phyloP scores from a whole-genome alignment of 129 eudicot species.

The Deinandra increscens region DNA sequence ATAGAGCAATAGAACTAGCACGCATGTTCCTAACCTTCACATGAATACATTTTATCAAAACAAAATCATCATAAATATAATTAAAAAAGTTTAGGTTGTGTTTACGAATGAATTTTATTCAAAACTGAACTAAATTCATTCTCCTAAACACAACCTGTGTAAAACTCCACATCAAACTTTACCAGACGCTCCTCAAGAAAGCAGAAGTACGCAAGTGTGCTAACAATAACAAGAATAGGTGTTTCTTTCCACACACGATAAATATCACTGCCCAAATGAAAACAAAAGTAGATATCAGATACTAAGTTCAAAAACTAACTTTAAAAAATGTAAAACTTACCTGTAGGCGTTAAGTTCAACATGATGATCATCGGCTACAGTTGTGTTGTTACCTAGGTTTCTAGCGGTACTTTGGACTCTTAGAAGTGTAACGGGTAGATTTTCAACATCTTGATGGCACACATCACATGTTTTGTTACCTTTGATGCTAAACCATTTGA shows the following conservation, averaged over 20 bases:
- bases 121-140: not conserved
- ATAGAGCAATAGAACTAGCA: conserved; percentile 71
- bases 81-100: not conserved
- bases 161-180: conserved; percentile 15
- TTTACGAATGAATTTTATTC: not conserved
- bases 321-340: conserved; percentile 42
- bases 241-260: conserved; percentile 91
- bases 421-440: conserved; percentile 81
- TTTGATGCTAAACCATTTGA: conserved; percentile 95
- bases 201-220: conserved; percentile 93
- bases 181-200: conserved; percentile 96
- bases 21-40: conserved; percentile 76
- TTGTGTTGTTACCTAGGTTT: conserved; percentile 34
- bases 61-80: not conserved
- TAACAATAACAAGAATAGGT: conserved; percentile 87
- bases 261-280: conserved; percentile 34
- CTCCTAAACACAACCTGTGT: not conserved
- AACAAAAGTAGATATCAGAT: not conserved
- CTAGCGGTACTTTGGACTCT: conserved; percentile 50
- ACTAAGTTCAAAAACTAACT: not conserved
- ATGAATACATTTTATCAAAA: conserved; percentile 7
- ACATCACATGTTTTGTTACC: conserved; percentile 96
- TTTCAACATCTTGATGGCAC: conserved; percentile 81
- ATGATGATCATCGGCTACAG: conserved; percentile 35
- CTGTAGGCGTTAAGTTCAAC: conserved; percentile 63